Conservation (phyloP, 169 alveolate species). For the Plasmodium knowlesi region DNA sequence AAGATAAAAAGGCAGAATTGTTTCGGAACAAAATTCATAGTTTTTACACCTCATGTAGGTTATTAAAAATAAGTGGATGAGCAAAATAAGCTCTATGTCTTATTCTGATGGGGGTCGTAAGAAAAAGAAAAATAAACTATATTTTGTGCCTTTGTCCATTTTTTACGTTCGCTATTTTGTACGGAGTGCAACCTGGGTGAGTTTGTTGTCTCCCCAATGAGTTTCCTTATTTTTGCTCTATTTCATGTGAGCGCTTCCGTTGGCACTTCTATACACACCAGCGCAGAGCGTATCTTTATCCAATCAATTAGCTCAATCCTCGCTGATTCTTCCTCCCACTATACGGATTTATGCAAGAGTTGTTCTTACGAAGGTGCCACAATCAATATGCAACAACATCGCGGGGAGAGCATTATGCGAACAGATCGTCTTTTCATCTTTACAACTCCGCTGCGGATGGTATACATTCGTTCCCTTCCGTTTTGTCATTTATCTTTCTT, state of each 20-base stretch:
- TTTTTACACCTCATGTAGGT: background rate
- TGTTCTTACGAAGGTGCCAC: background rate
- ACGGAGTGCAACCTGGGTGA: background rate
- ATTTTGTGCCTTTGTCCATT: background rate
- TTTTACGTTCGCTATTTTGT: background rate
- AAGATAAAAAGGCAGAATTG: background rate
- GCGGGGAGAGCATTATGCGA: background rate
- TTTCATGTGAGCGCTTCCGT: background rate
- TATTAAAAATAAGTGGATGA: background rate
- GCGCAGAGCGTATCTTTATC: background rate
- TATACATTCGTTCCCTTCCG: background rate
- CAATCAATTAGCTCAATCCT: background rate
- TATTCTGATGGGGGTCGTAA: background rate
- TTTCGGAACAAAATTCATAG: background rate
- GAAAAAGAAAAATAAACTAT: background rate
- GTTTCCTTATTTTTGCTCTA: background rate
- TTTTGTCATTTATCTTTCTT: background rate
- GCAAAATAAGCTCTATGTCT: background rate
- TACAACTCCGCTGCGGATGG: background rate
- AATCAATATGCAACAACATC: background rate
- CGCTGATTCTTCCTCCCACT: background rate
- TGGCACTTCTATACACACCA: background rate
- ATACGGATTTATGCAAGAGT: background rate
- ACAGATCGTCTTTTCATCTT: background rate
- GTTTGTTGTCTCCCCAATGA: background rate